phyloP scores from a whole-genome alignment of 1,284 basidiomycete species.

The Lentinus polychrous region DNA sequence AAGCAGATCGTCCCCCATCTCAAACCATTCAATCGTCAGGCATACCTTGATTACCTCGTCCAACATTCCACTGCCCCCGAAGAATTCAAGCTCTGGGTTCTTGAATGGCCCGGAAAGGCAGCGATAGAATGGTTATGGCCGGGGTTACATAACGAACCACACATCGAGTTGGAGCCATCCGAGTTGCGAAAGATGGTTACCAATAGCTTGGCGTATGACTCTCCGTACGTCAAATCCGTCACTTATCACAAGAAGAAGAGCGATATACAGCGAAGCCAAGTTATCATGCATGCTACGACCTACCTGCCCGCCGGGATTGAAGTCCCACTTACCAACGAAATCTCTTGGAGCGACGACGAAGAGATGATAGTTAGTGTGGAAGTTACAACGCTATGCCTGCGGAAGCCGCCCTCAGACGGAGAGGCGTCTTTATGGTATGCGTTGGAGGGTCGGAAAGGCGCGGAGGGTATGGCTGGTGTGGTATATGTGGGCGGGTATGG shows the following conservation, averaged over 20 bases:
- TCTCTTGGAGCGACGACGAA: slow-evolving; percentile 8
- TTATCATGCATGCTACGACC: slow-evolving; percentile 8
- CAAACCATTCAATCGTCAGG: slow-evolving; percentile 7
- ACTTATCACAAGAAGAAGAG: slow-evolving; percentile 6
- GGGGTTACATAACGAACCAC: slow-evolving; percentile 2
- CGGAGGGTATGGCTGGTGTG: slow-evolving; percentile 9
- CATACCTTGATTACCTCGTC: slow-evolving; percentile 7
- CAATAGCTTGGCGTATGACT: slow-evolving; percentile 4
- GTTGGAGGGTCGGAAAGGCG: slow-evolving; percentile 12
- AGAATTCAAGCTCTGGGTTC: slow-evolving; percentile 11
- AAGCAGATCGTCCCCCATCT: slow-evolving; percentile 6
- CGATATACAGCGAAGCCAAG: not conserved
- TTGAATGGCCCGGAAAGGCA: slow-evolving; percentile 12
- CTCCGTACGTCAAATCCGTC: slow-evolving; percentile 5
- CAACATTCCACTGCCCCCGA: slow-evolving; percentile 1
- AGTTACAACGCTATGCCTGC: slow-evolving; percentile 9
- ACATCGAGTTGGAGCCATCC: not conserved
- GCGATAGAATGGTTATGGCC: slow-evolving; percentile 13
- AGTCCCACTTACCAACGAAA: slow-evolving; percentile 1
- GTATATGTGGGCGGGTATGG: slow-evolving; percentile 8
- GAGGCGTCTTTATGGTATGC: slow-evolving; percentile 4
- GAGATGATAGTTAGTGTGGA: slow-evolving; percentile 8
- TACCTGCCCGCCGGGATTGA: slow-evolving; percentile 9
- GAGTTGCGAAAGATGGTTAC: not conserved
- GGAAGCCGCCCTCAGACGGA: not conserved